Base-by-base conservation (phyloP, 2,329 filamentous ascomycete species). In the Colletotrichum viniferum region DNA sequence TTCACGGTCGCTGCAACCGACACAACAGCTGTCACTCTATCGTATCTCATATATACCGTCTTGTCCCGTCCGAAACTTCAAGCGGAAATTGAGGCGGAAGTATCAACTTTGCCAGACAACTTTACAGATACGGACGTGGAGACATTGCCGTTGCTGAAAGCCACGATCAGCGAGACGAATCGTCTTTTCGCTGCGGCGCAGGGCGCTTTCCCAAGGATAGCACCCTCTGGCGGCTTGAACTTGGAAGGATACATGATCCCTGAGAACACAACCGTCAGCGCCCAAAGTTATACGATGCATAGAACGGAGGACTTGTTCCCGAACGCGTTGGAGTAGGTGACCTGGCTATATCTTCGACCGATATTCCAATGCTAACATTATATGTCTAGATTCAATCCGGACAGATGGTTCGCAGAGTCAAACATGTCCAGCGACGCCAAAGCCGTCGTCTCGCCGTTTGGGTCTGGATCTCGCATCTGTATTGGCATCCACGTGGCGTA, bases 401-500 rank as follows among this genome's bases (percentile, higher is more conserved):
- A 52, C 18, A 26, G 63, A 21, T 65, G 63, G 63, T 24, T 52
- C 36, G 24, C 38, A n/a, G 63, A 52, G 26, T 65, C 63, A 12
- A 34, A 77, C 18, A 73, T 78, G 32, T 83, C 71, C 9, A 81
- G 77, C 61, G 82, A 80, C 6, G 87, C 88, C 84, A 90, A 87
- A 74, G 85, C 86, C 4, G 85, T 87, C 0, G 89, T 86, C 71
- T 84, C 88, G 76, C 86, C 89, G 0, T 92, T 91, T 79, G 89
- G 90, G 2, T 87, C 85, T 6, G 90, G 90, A 3, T 84, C 88
- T 30, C 32, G 56, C 10, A 83, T 81, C 4, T 92, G 91, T 75
- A 83, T 92, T n/a, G 91, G 91, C 3, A 83, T 90, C 28, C 89
- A 92, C 76, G 83, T 92, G 21, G 90, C 91, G 0, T 83, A 85